Percentiles rank a stretch among this genome's conserved stretches.
Evolutionary conservation across 2,329 filamentous ascomycete genomes (phyloP).

Genomic region (Exserohilum turcica): DNA sequence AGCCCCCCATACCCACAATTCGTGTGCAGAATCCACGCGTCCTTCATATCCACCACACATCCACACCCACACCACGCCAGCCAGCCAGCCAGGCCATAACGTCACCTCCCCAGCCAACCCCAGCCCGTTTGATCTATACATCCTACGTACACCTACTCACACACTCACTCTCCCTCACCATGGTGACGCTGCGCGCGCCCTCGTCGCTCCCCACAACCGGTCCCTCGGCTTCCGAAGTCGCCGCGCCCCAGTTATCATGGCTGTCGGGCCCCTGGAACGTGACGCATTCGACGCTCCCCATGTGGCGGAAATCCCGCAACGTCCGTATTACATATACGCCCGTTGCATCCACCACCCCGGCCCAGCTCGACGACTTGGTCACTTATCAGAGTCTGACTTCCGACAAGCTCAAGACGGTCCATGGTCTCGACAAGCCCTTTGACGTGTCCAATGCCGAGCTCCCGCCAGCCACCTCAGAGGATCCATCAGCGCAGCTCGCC

Average conservation of each 20-base stretch:
- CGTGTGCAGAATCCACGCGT: slow-evolving; percentile 14
- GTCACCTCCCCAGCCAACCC: not conserved
- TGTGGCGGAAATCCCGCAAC: slow-evolving; percentile 82
- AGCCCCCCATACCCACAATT: slow-evolving; percentile 9
- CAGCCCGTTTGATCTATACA: not conserved
- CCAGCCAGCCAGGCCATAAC: not conserved
- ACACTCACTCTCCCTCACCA: too few relatives aligned
- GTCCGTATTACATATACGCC: slow-evolving; percentile 77
- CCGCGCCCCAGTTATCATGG: slow-evolving; percentile 47
- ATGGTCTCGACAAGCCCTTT: slow-evolving; percentile 66
- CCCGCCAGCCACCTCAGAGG: not conserved
- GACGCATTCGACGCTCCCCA: slow-evolving; percentile 53
- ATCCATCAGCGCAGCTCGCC: slow-evolving; percentile 54
- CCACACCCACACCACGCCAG: not conserved
- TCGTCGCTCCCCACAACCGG: slow-evolving; percentile 26
- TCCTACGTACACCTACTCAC: not conserved
- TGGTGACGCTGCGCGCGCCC: slow-evolving; percentile 36
- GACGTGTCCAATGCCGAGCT: slow-evolving; percentile 23
- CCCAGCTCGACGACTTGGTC: slow-evolving; percentile 71
- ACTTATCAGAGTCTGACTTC: slow-evolving; percentile 65
- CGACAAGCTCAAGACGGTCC: slow-evolving; percentile 63
- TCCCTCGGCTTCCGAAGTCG: slow-evolving; percentile 21
- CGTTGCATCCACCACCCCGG: slow-evolving; percentile 27
- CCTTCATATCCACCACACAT: not conserved
- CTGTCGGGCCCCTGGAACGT: slow-evolving; percentile 45